Evolutionary conservation across 208 protist genomes (phyloP), one percentile per base, ranked within the genome.

Genomic region (Porcisia hertigi): DNA sequence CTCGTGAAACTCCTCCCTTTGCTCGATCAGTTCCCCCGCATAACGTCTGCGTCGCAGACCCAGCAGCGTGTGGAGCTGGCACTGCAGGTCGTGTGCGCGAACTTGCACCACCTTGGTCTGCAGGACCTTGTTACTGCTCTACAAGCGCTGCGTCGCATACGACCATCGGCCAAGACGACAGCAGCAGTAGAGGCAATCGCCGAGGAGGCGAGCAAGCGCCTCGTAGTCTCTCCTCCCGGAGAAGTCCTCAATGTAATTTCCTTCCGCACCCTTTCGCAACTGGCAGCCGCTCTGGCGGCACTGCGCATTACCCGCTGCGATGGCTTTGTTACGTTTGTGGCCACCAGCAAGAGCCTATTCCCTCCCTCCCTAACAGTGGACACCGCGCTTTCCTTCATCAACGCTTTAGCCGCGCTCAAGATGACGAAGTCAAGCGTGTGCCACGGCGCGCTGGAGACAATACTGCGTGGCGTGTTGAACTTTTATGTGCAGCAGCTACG

Each of bases 271-370:
- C 64, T 95, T 25, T 71, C 89, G 7, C 80, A 87, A 39, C 73
- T 95, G 9, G 86, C 88, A n/a, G 81, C 80, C 20, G 70, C 88
- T 34, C 65, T 95, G 23, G 84, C 71, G 25, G 84, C 86, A 0
- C 87, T 92, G 80, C 88, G 88, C 60, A 77, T 92, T 18, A 86
- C 84, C 34, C 77, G 77, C 43, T 93, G 87, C 73, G 75, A 72
- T 20, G 88, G 84, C 23, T 93, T 93, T 59, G 62, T 86, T 1
- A 72, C n/a, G 8, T 90, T 88, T 63, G 71, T 95, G n/a, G 43
- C 45, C 36, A 52, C 58, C 16, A 12, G 76, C 36, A 63, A 59
- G 1, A 62, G 80, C 16, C 70, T 57, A 12, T 69, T 92, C 18
- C 73, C 74, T 0, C 66, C 25, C 6, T 30, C 52, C 20, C 45